Base-by-base conservation (phyloP, 306 rosid genomes). In the Dalbergia oliveri region DNA sequence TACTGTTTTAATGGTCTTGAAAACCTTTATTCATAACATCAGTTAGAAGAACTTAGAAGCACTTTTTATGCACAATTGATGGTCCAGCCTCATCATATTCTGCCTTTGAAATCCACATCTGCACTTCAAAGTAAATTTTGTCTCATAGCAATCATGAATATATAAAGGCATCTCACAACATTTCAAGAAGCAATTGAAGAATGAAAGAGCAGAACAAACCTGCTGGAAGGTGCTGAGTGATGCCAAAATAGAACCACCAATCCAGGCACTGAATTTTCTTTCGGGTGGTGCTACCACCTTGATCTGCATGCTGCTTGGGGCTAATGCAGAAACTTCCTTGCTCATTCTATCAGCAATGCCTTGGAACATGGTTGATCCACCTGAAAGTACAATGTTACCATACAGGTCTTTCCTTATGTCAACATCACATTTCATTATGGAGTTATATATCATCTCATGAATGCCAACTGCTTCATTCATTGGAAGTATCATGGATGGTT, bases 261-360 rank as follows among this genome's bases (percentile, higher is more conserved):
- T 94, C 99, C 99, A 94, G 88, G 93, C 99, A 93, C 99, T 94
- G 85, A 92, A 93, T 85, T 94, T 94, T 81, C 99, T 88, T 91
- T 94, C 99, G 0, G 97, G 97, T 37, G 99, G 97, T 31, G 99
- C 99, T 41, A 94, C 99, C 41, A 94, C 97, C 94, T 94, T 94
- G 81, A 94, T 94, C 91, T 94, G 93, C 99, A 94, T 94, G 88
- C 97, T 92, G 89, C 99, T 93, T 8, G 99, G 99, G 50, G 99
- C 99, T 12, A 94, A 91, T 8, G 99, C 97, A 57, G 99, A 88
- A 45, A 94, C 91, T 88, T 94, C 99, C 88, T 91, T 94, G 94
- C 94, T 93, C 99, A 94, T 94, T 80, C 99, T 88, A 61, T 94
- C 99, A 83, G 95, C 97, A 84, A 94, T 94, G 65, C 99, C 97